A percentile compares a stretch with the other conserved stretches of the same genome.
These are phyloP conservation scores for Podaxis sp. DNA, from an alignment of 768 basidiomycete genomes.

Conservation along the genomic window DNA sequence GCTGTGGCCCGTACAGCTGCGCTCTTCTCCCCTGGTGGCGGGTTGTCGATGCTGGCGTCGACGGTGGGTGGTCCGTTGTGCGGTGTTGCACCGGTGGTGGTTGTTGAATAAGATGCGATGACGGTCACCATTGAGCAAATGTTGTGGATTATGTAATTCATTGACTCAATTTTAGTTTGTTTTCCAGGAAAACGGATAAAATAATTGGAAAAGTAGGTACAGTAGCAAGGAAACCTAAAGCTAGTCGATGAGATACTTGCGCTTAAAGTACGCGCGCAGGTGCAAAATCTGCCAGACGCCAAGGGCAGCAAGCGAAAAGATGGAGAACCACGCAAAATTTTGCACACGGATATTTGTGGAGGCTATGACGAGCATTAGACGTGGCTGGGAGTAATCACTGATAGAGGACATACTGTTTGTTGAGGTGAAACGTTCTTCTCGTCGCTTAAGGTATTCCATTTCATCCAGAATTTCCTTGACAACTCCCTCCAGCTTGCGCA, in stretches of 20 bases:
- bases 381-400: not conserved
- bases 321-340: conserved; percentile 89
- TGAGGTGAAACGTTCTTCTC: conserved; percentile 84
- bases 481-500: conserved; percentile 95
- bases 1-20: conserved; percentile 1
- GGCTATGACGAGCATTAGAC: conserved; percentile 41
- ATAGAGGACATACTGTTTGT: conserved; percentile 76
- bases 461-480: conserved; percentile 96
- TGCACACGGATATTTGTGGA: conserved; percentile 92
- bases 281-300: conserved; percentile 97
- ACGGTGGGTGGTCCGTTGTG: not conserved
- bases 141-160: conserved; percentile 5
- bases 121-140: not conserved
- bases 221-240: not conserved
- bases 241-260: conserved; percentile 90
- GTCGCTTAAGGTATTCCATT: conserved; percentile 82
- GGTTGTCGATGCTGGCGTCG: not conserved
- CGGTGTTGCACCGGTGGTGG: not conserved
- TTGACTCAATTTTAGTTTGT: not conserved
- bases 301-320: conserved; percentile 71
- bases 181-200: not conserved
- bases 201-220: not conserved
- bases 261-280: conserved; percentile 92
- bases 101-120: conserved; percentile 1
- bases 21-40: not conserved